Evolutionary conservation across 2,329 filamentous ascomycete genomes (phyloP), one percentile per base, ranked within the genome.

Genomic region (Hypoxylon sp.): DNA sequence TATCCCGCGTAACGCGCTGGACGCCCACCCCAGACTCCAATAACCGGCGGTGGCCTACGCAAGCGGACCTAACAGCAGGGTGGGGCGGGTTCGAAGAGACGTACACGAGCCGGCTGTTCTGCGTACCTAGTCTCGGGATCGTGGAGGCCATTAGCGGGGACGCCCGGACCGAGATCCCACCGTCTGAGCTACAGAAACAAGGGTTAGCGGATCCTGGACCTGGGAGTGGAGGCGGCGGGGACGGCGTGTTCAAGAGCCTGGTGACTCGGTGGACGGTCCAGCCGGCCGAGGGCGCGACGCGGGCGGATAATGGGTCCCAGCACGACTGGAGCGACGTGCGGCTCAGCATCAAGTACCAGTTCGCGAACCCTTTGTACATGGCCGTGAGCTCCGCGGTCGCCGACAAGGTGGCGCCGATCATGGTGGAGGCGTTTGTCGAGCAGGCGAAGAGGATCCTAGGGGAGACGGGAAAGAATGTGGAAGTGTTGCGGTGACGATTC

Each of bases 351-450:
- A 87, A 90, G 70, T 98, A 94, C 79, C 88, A 91, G 79, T 98
- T 99, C 78, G 86, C 89, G 74, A 98, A 94, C 80, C 93, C 94
- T n/a, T 79, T 97, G 63, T 97, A 98, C 82, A 91, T 90, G 46
- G 89, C 92, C 19, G 84, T 98, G 77, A 96, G 94, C 78, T 87
- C 90, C 39, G 91, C 92, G 35, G 90, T 96, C 24, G 93, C 94
- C 71, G 91, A 93, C 33, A 94, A 93, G 81, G 90, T 98, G 70
- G 95, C 94, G 1, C 90, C 89, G 3, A 85, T 92, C 71, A 97
- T 99, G 94, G 92, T 98, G 72, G 90, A 93, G 79, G 95, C 96
- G 0, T 99, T 99, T 83, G 94, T 98, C 83, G 88, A 88, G 80
- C 86, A 92, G 76, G 94, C 96, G 5, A 84, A 84, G 77, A 83